A percentile compares a stretch with the other conserved stretches of the same genome.
phyloP scores from a whole-genome alignment of 257 asterid genomes.

The Coffea canephora region DNA sequence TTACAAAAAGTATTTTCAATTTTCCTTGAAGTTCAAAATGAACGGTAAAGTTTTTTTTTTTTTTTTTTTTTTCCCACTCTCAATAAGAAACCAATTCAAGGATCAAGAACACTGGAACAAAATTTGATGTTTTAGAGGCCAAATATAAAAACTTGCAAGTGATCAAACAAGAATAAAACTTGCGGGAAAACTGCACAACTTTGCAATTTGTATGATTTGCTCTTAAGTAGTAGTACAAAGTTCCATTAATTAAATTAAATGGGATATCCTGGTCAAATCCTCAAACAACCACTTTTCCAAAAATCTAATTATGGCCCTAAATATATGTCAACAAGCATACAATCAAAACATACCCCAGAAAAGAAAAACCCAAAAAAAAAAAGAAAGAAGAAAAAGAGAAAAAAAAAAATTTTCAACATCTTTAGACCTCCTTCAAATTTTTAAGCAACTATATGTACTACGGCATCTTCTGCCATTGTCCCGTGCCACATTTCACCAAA shows the following conservation, averaged over 20 bases:
- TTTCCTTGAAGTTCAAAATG: neutral
- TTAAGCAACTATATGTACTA: neutral
- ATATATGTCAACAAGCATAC: neutral
- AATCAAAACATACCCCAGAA: neutral
- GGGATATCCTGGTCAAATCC: neutral
- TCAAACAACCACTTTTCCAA: neutral
- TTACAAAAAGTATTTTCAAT: too few species aligned
- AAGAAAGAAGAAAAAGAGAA: neutral
- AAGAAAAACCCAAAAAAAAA: neutral
- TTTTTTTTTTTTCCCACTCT: too few species aligned
- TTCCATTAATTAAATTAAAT: neutral
- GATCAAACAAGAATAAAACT: neutral
- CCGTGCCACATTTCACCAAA: neutral
- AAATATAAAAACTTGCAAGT: neutral
- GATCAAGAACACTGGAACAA: neutral
- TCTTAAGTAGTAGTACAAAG: neutral
- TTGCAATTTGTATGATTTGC: too few species aligned
- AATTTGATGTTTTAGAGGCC: neutral
- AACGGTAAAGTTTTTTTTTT: neutral
- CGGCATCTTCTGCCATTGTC: too few species aligned
- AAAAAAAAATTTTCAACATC: neutral
- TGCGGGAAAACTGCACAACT: neutral
- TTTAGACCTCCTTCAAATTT: neutral
- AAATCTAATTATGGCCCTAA: neutral
- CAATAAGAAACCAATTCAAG: neutral